phyloP scores from a whole-genome alignment of 768 basidiomycete genomes.

The Amyloporia xantha region DNA sequence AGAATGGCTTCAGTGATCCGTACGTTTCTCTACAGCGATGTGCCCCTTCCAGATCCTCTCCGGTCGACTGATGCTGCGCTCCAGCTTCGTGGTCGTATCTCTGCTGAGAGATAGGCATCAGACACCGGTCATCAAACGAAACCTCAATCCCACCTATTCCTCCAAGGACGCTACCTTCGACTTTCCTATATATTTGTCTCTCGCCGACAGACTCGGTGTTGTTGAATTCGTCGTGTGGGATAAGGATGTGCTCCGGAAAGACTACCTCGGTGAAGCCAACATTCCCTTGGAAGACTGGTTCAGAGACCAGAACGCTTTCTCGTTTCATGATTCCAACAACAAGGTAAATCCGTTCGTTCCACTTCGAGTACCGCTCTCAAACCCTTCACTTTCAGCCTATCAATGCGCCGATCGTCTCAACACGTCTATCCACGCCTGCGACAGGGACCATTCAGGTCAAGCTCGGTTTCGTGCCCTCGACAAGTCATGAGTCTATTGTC shows the following conservation, averaged over 20 bases:
- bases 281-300: conserved; percentile 85
- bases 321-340: conserved; percentile 60
- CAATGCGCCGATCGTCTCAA: conserved; percentile 39
- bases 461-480: conserved; percentile 47
- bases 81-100: conserved; percentile 66
- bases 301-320: conserved; percentile 35
- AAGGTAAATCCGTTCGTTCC: conserved; percentile 56
- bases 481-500: conserved; percentile 37
- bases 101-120: conserved; percentile 51
- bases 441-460: conserved; percentile 54
- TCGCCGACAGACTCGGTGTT: conserved; percentile 64
- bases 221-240: conserved; percentile 92
- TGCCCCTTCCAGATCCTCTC: neutral
- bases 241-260: conserved; percentile 83
- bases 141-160: conserved; percentile 57
- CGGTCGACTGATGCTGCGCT: neutral
- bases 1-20: conserved; percentile 72
- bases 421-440: conserved; percentile 39
- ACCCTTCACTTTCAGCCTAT: conserved; percentile 33
- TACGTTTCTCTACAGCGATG: conserved; percentile 45
- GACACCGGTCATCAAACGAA: conserved; percentile 74
- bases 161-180: conserved; percentile 81
- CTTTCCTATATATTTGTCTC: conserved; percentile 75
- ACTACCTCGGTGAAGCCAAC: conserved; percentile 87
- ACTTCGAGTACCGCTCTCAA: conserved; percentile 1